phyloP scores from a whole-genome alignment of 2,329 filamentous ascomycete genomes.

The Conoideocrella luteorostrata region DNA sequence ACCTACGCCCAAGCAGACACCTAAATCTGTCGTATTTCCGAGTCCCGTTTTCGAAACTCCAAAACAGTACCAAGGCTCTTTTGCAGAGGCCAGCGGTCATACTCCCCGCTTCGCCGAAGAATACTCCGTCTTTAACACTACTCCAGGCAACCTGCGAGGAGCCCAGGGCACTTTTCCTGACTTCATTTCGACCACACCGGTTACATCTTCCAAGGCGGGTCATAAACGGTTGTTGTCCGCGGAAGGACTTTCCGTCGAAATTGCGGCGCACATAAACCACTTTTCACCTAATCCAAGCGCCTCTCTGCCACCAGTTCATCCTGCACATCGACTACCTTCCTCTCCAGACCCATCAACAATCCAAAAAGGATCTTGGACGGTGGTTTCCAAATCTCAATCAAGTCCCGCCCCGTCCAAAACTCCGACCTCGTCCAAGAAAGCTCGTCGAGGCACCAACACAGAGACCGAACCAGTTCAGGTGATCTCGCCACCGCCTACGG shows the following conservation, averaged over 20 bases:
- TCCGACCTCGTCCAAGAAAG: constrained; percentile 34
- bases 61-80: constrained; percentile 38
- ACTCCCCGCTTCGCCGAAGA: constrained; percentile 59
- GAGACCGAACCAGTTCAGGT: constrained; percentile 40
- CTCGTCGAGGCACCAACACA: constrained; percentile 32
- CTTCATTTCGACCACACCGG: constrained; percentile 32
- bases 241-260: constrained; percentile 42
- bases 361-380: constrained; percentile 22
- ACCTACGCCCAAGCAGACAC: constrained; percentile 52
- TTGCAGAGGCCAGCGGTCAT: constrained; percentile 46
- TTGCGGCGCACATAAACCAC: constrained; percentile 57
- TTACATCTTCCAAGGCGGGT: constrained; percentile 23
- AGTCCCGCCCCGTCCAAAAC: constrained; percentile 21
- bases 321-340: constrained; percentile 50
- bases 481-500: constrained; percentile 54
- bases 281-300: constrained; percentile 47
- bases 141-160: constrained; percentile 50
- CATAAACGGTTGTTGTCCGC: constrained; percentile 48
- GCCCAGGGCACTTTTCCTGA: constrained; percentile 39
- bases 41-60: constrained; percentile 54
- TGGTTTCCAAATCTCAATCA: constrained; percentile 18
- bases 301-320: constrained; percentile 53
- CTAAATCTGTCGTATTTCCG: constrained; percentile 45
- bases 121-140: constrained; percentile 60
- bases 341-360: constrained; percentile 42